Conservation (phyloP, 768 basidiomycete species). For the Mycena maculata region DNA sequence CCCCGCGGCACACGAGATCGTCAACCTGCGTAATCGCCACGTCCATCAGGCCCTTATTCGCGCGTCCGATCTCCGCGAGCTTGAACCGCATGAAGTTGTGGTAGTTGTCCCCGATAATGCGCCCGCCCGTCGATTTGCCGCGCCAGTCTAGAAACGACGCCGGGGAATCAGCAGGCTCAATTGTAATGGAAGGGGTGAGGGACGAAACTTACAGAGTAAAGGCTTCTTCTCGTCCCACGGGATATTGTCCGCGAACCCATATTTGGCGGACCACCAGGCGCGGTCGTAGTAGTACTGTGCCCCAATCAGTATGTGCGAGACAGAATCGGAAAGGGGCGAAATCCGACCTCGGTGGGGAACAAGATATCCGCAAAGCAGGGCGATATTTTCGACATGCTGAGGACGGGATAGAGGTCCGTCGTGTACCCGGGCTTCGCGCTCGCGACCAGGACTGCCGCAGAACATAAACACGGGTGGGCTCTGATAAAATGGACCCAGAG, state of each 20-base stretch:
- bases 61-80: not conserved
- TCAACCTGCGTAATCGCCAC: not conserved
- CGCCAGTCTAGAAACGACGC: constrained; percentile 21
- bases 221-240: constrained; percentile 10
- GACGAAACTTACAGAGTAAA: not conserved
- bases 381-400: constrained; percentile 25
- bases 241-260: constrained; percentile 9
- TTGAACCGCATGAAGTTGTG: constrained; percentile 23
- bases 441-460: constrained; percentile 13
- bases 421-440: constrained; percentile 11
- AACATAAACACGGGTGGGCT: too few relatives aligned
- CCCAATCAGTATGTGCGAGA: too few relatives aligned
- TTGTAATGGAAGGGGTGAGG: not conserved
- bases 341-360: constrained; percentile 10
- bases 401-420: constrained; percentile 22
- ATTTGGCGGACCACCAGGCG: constrained; percentile 2
- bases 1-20: constrained; percentile 4
- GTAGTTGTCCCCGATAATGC: constrained; percentile 10
- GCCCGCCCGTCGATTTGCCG: constrained; percentile 14
- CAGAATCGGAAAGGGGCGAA: not conserved
- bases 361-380: constrained; percentile 22
- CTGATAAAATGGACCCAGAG: not conserved
- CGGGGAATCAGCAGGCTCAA: too few relatives aligned
- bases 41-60: constrained; percentile 7
- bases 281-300: constrained; percentile 22